phyloP scores from a whole-genome alignment of 2,329 filamentous ascomycete genomes.

The Thielaviopsis musarum region DNA sequence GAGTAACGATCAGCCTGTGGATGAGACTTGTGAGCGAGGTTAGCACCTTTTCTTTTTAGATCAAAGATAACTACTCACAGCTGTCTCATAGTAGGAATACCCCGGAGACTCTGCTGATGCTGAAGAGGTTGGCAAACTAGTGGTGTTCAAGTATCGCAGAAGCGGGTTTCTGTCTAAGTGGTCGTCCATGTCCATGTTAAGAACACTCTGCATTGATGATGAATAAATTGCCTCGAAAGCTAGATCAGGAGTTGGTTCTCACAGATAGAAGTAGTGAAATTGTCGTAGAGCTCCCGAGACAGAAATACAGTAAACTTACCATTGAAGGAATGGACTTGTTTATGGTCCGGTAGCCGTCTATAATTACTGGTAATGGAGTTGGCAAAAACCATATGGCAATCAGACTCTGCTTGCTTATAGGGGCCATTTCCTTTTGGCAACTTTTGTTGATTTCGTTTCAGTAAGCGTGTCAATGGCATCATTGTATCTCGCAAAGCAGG shows the following conservation, averaged over 20 bases:
- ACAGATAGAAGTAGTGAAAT: background rate
- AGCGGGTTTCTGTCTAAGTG: background rate
- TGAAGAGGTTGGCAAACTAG: background rate
- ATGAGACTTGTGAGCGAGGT: background rate
- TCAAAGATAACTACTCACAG: background rate
- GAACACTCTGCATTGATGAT: background rate
- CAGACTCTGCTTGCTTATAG: background rate
- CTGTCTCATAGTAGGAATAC: background rate
- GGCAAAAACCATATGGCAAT: background rate
- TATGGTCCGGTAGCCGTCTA: background rate
- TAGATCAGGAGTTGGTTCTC: background rate
- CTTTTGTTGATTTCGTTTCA: background rate
- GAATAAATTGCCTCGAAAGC: background rate
- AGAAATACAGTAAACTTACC: background rate
- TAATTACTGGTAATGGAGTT: background rate
- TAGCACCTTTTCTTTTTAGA: no score
- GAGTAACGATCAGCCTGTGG: background rate
- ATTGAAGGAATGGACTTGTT: background rate
- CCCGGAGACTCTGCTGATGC: background rate
- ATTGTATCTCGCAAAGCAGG: background rate
- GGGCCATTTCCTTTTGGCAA: background rate
- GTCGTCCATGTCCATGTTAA: background rate
- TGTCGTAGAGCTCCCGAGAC: background rate
- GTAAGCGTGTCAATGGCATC: background rate
- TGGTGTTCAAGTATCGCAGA: background rate